Evolutionary conservation across 495 filamentous ascomycete genomes (phyloP).

Genomic region (Paragyromitra xinjiangensis): DNA sequence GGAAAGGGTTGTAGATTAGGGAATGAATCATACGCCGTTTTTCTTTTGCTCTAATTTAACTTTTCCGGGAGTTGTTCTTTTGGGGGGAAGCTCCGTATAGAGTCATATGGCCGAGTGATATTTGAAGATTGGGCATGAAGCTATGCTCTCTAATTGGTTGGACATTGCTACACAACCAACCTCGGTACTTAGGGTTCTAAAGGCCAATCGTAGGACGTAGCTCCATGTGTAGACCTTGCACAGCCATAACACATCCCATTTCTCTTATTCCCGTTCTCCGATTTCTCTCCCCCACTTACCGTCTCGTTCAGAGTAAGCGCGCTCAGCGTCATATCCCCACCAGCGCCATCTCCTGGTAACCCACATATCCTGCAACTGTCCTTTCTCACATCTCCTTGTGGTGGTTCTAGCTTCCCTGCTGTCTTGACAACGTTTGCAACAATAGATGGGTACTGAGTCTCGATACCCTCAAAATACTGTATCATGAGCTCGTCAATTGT

Average conservation of each 20-base stretch:
- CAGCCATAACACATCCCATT: constrained; percentile 65
- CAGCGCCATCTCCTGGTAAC: constrained; percentile 63
- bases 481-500: constrained; percentile 91
- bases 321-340: constrained; percentile 63
- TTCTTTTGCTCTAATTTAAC: constrained; percentile 45
- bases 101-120: constrained; percentile 40
- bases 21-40: constrained; percentile 53
- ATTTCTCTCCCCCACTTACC: constrained; percentile 1
- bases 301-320: constrained; percentile 58
- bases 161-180: background rate
- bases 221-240: constrained; percentile 62
- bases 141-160: background rate
- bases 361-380: constrained; percentile 63
- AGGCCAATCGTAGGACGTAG: constrained; percentile 48
- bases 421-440: constrained; percentile 95
- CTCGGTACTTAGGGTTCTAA: constrained; percentile 24
- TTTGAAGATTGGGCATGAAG: constrained; percentile 30
- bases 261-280: constrained; percentile 10
- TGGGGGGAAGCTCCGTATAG: background rate
- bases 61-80: constrained; percentile 12
- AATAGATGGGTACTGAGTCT: constrained; percentile 86
- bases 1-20: constrained; percentile 53
- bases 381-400: constrained; percentile 8
- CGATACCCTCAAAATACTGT: constrained; percentile 87
- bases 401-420: constrained; percentile 73